Conservation (phyloP, 805 yeast species). For the Wickerhamiella bombiphila region DNA sequence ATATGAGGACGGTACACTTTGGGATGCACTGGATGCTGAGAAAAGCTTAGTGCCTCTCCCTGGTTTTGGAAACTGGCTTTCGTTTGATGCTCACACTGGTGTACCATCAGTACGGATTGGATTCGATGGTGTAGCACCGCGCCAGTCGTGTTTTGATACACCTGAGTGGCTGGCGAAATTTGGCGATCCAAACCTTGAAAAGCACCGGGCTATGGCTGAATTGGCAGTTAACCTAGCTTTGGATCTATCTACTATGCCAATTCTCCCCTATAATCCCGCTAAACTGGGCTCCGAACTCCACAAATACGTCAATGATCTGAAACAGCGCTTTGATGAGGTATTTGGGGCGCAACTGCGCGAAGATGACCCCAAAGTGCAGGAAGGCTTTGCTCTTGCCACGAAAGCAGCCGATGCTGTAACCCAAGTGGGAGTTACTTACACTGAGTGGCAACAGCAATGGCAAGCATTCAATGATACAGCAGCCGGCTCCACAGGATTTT, state of each 20-base stretch:
- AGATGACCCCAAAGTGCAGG: neutral
- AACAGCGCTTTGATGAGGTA: conserved; percentile 23
- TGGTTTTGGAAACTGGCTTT: conserved; percentile 45
- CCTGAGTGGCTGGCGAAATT: conserved; percentile 38
- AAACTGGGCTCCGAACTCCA: conserved; percentile 33
- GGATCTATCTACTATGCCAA: conserved; percentile 58
- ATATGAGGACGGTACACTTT: conserved; percentile 1
- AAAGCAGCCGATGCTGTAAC: conserved; percentile 28
- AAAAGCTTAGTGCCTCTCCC: conserved; percentile 8
- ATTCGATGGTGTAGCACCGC: conserved; percentile 35
- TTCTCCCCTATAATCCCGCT: conserved; percentile 52
- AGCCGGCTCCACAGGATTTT: conserved; percentile 24
- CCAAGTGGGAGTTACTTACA: conserved; percentile 33
- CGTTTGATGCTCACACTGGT: conserved; percentile 49
- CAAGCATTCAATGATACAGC: conserved; percentile 23
- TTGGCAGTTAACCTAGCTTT: conserved; percentile 39
- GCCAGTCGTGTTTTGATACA: conserved; percentile 48
- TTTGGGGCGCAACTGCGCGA: conserved; percentile 4
- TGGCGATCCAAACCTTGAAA: conserved; percentile 42
- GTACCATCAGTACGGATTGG: conserved; percentile 54
- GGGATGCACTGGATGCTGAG: conserved; percentile 4
- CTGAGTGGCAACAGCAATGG: conserved; percentile 54
- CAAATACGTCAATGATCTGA: conserved; percentile 34
- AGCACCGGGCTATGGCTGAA: conserved; percentile 42
- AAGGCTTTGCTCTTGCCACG: conserved; percentile 19